Conservation (phyloP, 345 rosid genomes). For the Bruguiera sexangula region DNA sequence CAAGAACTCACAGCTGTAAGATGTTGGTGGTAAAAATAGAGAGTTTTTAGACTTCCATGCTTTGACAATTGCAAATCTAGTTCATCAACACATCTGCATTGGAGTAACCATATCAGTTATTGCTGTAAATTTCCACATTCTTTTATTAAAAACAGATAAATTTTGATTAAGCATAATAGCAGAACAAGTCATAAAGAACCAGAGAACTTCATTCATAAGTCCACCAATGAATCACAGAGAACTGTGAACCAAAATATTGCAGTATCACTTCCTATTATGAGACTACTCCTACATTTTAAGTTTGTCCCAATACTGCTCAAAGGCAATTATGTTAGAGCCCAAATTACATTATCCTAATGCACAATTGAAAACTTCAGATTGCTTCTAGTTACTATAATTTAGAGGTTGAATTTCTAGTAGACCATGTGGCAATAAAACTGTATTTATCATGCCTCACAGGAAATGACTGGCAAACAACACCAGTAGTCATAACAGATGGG, state of each 20-base stretch:
- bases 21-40: slow-evolving; percentile 92
- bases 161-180: not conserved
- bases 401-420: not conserved
- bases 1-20: slow-evolving; percentile 71
- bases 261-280: not conserved
- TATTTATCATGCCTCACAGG: not conserved
- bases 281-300: not conserved
- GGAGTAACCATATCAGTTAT: slow-evolving; percentile 8
- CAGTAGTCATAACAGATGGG: slow-evolving; percentile 14
- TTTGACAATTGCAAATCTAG: slow-evolving; percentile 83
- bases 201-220: not conserved
- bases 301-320: not conserved
- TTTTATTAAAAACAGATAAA: not conserved
- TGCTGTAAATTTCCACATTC: not conserved
- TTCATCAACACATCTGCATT: slow-evolving; percentile 91
- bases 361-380: no score
- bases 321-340: not conserved
- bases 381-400: no score
- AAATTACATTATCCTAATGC: not conserved
- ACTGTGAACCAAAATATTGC: not conserved
- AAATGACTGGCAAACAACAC: not conserved
- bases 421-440: not conserved
- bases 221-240: not conserved
- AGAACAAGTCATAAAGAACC: not conserved
- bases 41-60: slow-evolving; percentile 92